Base-by-base conservation (phyloP, 805 yeast species). In the Torulaspora quercuum region DNA sequence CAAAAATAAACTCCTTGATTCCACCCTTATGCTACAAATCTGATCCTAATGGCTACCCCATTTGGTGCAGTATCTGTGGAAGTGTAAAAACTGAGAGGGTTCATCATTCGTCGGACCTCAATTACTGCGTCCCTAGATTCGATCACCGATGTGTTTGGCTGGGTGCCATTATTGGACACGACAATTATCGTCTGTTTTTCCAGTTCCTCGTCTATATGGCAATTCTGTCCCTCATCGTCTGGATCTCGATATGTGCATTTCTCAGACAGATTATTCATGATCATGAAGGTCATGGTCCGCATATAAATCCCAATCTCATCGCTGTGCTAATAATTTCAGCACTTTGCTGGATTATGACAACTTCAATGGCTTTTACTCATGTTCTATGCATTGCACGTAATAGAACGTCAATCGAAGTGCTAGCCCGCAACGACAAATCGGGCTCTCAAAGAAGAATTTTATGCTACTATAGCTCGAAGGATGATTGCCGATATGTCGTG, bases 111-210 rank as follows among this genome's bases (percentile, higher is more conserved):
- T 67, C 73, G 3, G 67, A 72, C 32, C 34, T 63, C 35, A 70
- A 69, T 2, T 52, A 59, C 15, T 86, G 95, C 53, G 76, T 88
- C 0, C 77, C 84, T 0, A 68, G 72, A 39, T 82, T 84, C 68
- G 97, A 89, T 59, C 97, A 89, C 57, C 81, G 70, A 51, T 89
- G 97, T 55, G 53, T 76, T 0, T 87, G 86, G 81, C 59, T 90
- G 0, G 94, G 95, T 1, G 56, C 70, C 0, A 74, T 77, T 4
- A 75, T 89, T 28, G 96, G 95, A 0, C 72, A 73, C 41, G 57
- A 64, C 24, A 89, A 90, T 59, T 76, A 77, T 54, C 54, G 71
- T 33, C 61, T 67, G 18, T 88, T 88, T 50, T 34, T 79, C 3
- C 77, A 74, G 43, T 80, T 72, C 49, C 50, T 72, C 20, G 26